Evolutionary conservation across 2,329 filamentous ascomycete genomes (phyloP), one percentile per base, ranked within the genome.

Genomic region (Scorias spongiosa): DNA sequence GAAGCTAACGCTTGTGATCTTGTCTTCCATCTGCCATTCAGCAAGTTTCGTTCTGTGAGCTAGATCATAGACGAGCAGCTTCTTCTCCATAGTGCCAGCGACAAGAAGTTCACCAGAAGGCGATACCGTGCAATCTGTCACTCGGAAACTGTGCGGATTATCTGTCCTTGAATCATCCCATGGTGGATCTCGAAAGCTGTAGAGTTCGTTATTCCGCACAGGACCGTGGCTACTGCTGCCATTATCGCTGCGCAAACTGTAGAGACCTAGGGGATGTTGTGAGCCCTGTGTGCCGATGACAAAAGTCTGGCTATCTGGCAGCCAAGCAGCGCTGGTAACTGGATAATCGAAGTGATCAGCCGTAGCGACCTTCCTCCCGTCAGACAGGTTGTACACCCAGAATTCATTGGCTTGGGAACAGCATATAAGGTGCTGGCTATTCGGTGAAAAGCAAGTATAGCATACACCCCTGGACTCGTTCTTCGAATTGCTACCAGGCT

Each of bases 311-410:
- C 81, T 81, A 56, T 93, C 82, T 1, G 79, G 74, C 5, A 83
- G 74, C 89, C 91, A 98, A n/a, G 84, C 82, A 46, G 87, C 93
- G 45, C 83, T 80, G 39, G 84, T 93, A 32, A 93, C 84, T 0
- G 87, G 84, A 54, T 94, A 81, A n/a, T 74, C 72, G 54, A 91
- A 88, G 40, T 78, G 74, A 42, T 77, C 72, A 12, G 89, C 71
- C 8, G 70, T 75, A 44, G 76, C 71, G 36, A 85, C 66, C 39
- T 78, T 67, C 34, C 67, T 65, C 0, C 84, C 84, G 34, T 53
- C 57, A 10, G 50, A 49, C 10, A 57, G 49, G 42, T 53, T 51
- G 36, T 60, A 51, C 14, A 63, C 54, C 11, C 57, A 54, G 29
- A 63, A 56, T 38, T 61, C 57, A 44, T 58, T 59, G 46, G 53